Evolutionary conservation across 441 rosid species (phyloP), one percentile per base, ranked within the genome.

Genomic region (Rhodomyrtus psidioides): DNA sequence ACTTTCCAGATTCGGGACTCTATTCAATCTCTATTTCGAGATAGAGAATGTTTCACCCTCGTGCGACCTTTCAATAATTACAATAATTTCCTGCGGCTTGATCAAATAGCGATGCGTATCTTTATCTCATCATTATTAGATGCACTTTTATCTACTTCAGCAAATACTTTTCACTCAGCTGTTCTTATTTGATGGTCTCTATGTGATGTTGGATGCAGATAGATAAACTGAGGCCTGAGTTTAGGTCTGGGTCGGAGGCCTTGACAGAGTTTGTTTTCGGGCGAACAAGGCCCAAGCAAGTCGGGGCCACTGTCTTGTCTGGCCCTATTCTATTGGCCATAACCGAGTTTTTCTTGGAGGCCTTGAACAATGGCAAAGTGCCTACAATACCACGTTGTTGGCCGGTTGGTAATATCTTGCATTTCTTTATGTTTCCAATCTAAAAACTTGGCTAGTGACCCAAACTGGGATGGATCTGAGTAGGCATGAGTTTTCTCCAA

Each of bases 261-360:
- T 89, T 96, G 87, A 96, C 99, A 83, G 96, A 90, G 89, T 96
- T 97, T 89, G 98, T 97, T 87, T 97, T 96, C 89, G 98, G 95
- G 97, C 94, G 95, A 91, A 96, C 99, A 57, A 94, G 99, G 90
- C 99, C 98, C 60, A 98, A 98, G 93, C 99, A 96, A 90, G 88
- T 96, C 26, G 99, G 97, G 85, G 94, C 97, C 87, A 95, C 99
- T 57, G 86, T 94, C 84, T 89, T 98, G 97, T 96, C 98, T 0
- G 99, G 99, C 55, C 99, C 99, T n/a, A 87, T 98, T 88, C 98
- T 98, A 89, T 93, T 96, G 62, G 99, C 98, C 85, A 90, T 98
- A 56, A 95, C 93, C 5, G 93, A 95, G 91, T 95, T 98, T 84
- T 98, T 96, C 86, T 91, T 98, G 87, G 98, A 93, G 91, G 99